Conservation (phyloP, 2,329 filamentous ascomycete species). For the Verruconis gallopava region DNA sequence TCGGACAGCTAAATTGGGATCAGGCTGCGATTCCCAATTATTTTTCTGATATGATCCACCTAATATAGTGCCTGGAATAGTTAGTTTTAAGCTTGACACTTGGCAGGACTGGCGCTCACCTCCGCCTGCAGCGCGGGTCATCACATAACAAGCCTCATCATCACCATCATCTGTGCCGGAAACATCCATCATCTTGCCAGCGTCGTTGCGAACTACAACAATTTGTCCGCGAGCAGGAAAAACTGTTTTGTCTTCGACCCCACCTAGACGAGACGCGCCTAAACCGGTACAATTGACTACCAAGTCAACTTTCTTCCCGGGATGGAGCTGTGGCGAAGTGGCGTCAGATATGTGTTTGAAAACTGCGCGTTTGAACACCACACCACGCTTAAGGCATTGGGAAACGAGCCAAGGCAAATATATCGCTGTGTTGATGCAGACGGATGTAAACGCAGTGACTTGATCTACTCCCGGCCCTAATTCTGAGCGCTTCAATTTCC, state of each 20-base stretch:
- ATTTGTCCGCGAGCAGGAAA: slow-evolving; percentile 72
- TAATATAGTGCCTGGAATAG: slow-evolving; percentile 72
- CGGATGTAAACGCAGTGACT: slow-evolving; percentile 63
- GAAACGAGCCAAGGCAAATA: slow-evolving; percentile 80
- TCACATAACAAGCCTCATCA: slow-evolving; percentile 61
- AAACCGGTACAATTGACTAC: slow-evolving; percentile 81
- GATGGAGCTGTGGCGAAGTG: slow-evolving; percentile 36
- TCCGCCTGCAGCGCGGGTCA: slow-evolving; percentile 67
- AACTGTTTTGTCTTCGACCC: slow-evolving; percentile 63
- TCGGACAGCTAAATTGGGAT: slow-evolving; percentile 63
- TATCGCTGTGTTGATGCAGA: slow-evolving; percentile 82
- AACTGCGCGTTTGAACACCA: slow-evolving; percentile 37
- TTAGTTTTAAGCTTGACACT: too few relatives aligned
- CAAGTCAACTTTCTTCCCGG: slow-evolving; percentile 49
- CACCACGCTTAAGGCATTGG: slow-evolving; percentile 63
- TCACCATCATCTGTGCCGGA: slow-evolving; percentile 60
- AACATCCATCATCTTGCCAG: slow-evolving; percentile 53
- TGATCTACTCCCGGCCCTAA: slow-evolving; percentile 47
- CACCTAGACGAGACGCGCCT: slow-evolving; percentile 60
- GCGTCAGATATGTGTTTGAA: slow-evolving; percentile 61
- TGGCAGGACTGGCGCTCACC: too few relatives aligned
- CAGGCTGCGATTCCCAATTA: slow-evolving; percentile 67
- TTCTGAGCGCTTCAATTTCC: neutral
- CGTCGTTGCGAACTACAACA: slow-evolving; percentile 69
- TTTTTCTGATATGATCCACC: slow-evolving; percentile 75